Evolutionary conservation across 768 basidiomycete genomes (phyloP).

Genomic region (Dendrothele bispora): DNA sequence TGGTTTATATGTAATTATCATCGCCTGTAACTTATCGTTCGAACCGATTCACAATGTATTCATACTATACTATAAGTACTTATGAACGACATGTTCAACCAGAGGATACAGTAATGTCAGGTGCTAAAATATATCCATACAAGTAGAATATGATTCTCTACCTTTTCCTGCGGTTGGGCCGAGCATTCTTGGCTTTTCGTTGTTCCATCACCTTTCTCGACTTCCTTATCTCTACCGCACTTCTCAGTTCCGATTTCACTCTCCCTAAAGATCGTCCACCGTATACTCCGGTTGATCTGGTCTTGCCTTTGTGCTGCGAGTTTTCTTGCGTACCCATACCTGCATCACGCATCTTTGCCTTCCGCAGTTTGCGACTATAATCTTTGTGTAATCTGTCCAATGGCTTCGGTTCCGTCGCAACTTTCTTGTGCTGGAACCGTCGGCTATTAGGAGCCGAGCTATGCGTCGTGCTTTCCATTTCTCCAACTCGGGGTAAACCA

Average conservation of each 20-base stretch:
- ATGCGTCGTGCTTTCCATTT: constrained; percentile 56
- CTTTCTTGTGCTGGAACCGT: constrained; percentile 74
- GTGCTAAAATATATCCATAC: no score
- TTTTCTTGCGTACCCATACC: constrained; percentile 23
- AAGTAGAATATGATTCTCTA: constrained; percentile 31
- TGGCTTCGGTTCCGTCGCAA: constrained; percentile 65
- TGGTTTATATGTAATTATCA: no score
- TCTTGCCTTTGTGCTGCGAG: constrained; percentile 22
- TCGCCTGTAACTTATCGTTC: no score
- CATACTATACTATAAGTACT: no score
- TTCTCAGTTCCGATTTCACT: constrained; percentile 84
- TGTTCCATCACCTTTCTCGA: constrained; percentile 63
- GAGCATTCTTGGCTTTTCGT: constrained; percentile 78
- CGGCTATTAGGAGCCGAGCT: constrained; percentile 48
- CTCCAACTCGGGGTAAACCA: constrained; percentile 81
- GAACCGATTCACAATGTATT: no score
- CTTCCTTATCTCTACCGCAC: constrained; percentile 84
- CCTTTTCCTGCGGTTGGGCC: constrained; percentile 55
- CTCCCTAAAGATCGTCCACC: constrained; percentile 60
- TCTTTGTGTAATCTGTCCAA: constrained; percentile 70
- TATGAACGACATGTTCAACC: no score
- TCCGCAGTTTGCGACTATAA: constrained; percentile 74
- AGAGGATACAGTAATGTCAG: neutral
- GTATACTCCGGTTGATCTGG: constrained; percentile 46
- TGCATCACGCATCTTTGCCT: constrained; percentile 56